phyloP scores from a whole-genome alignment of 164 flowering plant species.

The Tetracentron sinense region DNA sequence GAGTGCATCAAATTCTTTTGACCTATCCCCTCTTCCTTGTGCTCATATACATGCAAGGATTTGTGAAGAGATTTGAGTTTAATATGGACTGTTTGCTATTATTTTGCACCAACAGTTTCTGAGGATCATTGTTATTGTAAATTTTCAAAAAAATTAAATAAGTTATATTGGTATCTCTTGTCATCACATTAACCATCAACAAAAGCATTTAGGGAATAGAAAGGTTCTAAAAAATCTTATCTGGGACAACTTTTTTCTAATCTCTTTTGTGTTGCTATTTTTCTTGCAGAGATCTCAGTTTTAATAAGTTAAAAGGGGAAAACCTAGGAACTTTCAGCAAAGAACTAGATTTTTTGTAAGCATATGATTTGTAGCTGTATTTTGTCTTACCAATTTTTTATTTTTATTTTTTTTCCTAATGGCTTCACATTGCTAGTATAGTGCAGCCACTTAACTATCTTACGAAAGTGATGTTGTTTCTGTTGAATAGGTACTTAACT shows the following conservation, averaged over 20 bases:
- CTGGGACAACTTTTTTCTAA: neutral
- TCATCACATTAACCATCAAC: neutral
- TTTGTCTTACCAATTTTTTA: too few species aligned
- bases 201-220: neutral
- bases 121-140: neutral
- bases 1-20: too few species aligned
- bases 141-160: neutral
- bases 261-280: neutral
- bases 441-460: neutral
- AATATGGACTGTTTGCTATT: too few species aligned
- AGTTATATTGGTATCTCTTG: neutral
- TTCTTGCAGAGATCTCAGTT: neutral
- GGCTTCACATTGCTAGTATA: neutral
- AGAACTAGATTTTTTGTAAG: neutral
- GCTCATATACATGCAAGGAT: too few species aligned
- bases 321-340: neutral
- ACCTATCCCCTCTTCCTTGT: too few species aligned
- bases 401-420: neutral
- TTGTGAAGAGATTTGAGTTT: too few species aligned
- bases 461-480: slow-evolving; percentile 9
- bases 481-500: slow-evolving; percentile 42
- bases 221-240: neutral
- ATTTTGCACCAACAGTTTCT: neutral
- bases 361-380: neutral
- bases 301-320: neutral